These are phyloP conservation scores for Pseudopithomyces chartarum DNA, from an alignment of 2,329 filamentous ascomycete species.

Conservation along the genomic window DNA sequence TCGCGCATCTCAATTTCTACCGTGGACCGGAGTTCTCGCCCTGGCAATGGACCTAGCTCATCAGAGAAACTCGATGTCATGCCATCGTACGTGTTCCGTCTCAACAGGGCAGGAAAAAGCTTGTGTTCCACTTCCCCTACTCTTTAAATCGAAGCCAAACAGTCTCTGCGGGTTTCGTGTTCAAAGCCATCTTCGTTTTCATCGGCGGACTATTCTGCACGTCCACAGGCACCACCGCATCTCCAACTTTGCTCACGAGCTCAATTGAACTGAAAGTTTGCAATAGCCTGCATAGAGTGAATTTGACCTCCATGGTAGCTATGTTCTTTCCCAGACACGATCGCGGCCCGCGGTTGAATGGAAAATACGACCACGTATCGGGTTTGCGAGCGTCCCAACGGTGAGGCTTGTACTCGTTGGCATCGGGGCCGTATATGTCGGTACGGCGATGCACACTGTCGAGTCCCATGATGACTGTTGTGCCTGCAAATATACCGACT, in stretches of 20 bases:
- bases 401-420: constrained; percentile 28
- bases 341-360: constrained; percentile 14
- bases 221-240: constrained; percentile 1
- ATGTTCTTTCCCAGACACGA: constrained; percentile 10
- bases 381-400: constrained; percentile 28
- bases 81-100: background rate
- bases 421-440: constrained; percentile 32
- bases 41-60: background rate
- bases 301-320: constrained; percentile 13
- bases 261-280: constrained; percentile 12
- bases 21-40: background rate
- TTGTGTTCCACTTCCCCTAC: background rate
- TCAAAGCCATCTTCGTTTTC: constrained; percentile 15
- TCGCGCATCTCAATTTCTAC: background rate
- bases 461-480: constrained; percentile 8
- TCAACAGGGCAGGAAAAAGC: background rate
- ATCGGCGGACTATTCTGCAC: constrained; percentile 1
- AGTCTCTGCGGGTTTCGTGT: constrained; percentile 15
- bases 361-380: constrained; percentile 15
- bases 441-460: constrained; percentile 27
- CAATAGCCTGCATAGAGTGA: constrained; percentile 10
- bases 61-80: background rate
- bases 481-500: constrained; percentile 23
- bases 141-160: constrained; percentile 12
- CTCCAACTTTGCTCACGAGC: constrained; percentile 6